Base-by-base conservation (phyloP, 73 alveolate genomes). In the Paramecium tetraurelia region DNA sequence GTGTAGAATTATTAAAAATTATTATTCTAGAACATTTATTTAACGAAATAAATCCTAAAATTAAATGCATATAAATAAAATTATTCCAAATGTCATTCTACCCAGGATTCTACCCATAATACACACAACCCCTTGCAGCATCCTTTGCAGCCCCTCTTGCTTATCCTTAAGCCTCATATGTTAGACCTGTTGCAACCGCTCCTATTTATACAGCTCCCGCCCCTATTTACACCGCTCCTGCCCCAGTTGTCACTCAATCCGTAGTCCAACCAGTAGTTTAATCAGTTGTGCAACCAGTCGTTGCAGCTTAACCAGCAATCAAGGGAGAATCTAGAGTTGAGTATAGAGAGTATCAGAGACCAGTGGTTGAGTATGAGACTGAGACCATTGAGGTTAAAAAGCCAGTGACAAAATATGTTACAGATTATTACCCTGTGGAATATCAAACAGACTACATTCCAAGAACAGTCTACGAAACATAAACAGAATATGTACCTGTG, bases 251-350 rank as follows among this genome's bases (percentile, higher is more conserved):
- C 29, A 41, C 59, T 41, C 33, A 75, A 75, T 63, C 84, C 0
- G 84, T 63, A 27, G 84, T 63, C 21, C 7, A 63, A 63, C 84
- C 84, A 63, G 84, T 63, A 0, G 84, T 63, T 18, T 63, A 63
- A 63, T 63, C 84, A 3, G 84, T 63, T 27, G 84, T 63, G 6
- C 29, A 75, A 41, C 87, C 87, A 36, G 87, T 75, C 38, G 87
- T 41, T n/a, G 68, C 87, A 4, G 68, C 87, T 41, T 80, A 80
- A 80, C 75, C 46, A 48, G 4, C 75, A 10, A 80, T 80, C 29
- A 80, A 46, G n/a, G 90, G 90, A 43, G 90, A 80, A 80, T 80
- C 90, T 2, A 80, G 90, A 80, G 90, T 80, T 14, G 90, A 80
- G 27, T 80, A 80, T 46, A 48, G 70, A 44, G 90, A 80, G 31